phyloP scores from a whole-genome alignment of 1,284 basidiomycete genomes.

The Sanghuangporus weigelae region DNA sequence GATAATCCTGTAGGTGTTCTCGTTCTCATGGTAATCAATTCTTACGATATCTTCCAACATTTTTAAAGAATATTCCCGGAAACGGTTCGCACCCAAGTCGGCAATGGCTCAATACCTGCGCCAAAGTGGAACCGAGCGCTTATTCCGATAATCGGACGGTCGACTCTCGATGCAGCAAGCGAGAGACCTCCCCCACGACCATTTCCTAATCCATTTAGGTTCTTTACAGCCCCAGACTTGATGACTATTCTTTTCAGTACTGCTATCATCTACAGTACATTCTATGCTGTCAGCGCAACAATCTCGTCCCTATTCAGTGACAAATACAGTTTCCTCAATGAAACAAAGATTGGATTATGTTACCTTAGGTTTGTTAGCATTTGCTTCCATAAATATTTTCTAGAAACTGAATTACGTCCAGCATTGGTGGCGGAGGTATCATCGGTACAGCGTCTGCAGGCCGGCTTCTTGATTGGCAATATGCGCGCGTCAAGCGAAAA shows the following conservation, averaged over 20 bases:
- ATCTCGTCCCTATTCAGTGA: constrained; percentile 57
- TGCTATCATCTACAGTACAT: constrained; percentile 52
- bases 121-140: constrained; percentile 46
- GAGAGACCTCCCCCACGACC: constrained; percentile 30
- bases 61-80: constrained; percentile 40
- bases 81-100: constrained; percentile 47
- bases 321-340: constrained; percentile 54
- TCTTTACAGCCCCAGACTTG: constrained; percentile 57
- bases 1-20: constrained; percentile 46
- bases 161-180: constrained; percentile 9
- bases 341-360: constrained; percentile 64
- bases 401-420: constrained; percentile 32
- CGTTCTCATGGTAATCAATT: not conserved
- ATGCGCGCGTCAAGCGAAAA: constrained; percentile 35
- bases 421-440: constrained; percentile 32
- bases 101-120: constrained; percentile 51
- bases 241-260: constrained; percentile 58
- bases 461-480: constrained; percentile 53
- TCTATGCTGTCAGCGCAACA: constrained; percentile 61
- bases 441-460: constrained; percentile 27
- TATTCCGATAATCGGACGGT: constrained; percentile 47
- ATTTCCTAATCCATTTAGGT: constrained; percentile 52
- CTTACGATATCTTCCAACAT: not conserved
- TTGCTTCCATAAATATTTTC: constrained; percentile 39
- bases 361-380: constrained; percentile 37